A percentile compares a stretch with the other conserved stretches of the same genome.
phyloP scores from a whole-genome alignment of 2,329 filamentous ascomycete species.

The Xylaria sp. region DNA sequence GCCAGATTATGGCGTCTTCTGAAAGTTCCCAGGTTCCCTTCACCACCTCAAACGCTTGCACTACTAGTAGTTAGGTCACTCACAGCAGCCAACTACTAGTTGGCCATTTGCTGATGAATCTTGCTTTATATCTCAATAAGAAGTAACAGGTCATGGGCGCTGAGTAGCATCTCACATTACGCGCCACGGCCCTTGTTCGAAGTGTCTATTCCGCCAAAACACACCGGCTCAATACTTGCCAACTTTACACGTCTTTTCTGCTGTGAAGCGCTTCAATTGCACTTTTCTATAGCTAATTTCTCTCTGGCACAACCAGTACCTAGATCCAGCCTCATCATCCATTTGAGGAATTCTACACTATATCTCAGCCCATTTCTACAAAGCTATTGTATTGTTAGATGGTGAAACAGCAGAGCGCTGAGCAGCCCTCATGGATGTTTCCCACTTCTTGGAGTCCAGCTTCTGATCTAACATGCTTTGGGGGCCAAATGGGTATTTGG shows the following conservation, averaged over 20 bases:
- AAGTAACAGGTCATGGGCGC: no score
- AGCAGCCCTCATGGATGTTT: no score
- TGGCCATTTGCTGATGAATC: not conserved
- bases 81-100: not conserved
- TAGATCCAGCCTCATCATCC: no score
- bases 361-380: no score
- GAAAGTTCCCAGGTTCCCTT: conserved; percentile 2
- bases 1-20: not conserved
- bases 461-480: not conserved
- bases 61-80: not conserved
- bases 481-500: not conserved
- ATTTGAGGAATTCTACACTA: no score
- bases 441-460: not conserved
- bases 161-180: no score
- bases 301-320: no score
- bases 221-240: conserved; percentile 1
- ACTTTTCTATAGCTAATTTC: not conserved
- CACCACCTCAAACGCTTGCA: not conserved
- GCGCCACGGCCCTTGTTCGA: not conserved
- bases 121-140: not conserved
- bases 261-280: not conserved
- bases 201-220: not conserved
- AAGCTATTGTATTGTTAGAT: no score
- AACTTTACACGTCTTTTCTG: not conserved
- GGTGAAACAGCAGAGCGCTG: no score